phyloP scores from a whole-genome alignment of 2,329 filamentous ascomycete genomes.

The Apiospora saccharicola region DNA sequence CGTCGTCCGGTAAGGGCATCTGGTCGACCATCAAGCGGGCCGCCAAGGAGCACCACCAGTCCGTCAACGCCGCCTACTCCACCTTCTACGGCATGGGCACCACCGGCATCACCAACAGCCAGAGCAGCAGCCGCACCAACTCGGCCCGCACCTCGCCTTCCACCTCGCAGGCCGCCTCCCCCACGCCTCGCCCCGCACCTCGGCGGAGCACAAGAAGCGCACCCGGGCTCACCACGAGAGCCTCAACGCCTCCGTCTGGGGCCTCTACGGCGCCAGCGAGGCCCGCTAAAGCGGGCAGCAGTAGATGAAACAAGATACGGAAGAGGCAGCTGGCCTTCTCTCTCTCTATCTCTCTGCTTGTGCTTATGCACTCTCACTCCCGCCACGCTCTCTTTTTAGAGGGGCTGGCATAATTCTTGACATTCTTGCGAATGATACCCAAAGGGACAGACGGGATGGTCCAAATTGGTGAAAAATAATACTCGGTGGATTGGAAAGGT shows the following conservation, averaged over 20 bases:
- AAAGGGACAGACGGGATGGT: background rate
- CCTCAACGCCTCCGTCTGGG: constrained; percentile 22
- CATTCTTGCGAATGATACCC: constrained; percentile 20
- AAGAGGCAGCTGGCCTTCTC: background rate
- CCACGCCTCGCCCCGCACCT: background rate
- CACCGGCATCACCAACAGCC: constrained; percentile 1
- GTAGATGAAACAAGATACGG: background rate
- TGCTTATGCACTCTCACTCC: background rate
- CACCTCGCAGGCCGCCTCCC: constrained; percentile 13
- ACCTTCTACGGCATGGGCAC: constrained; percentile 26
- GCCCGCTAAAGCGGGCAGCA: background rate
- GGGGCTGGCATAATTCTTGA: background rate
- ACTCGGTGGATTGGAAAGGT: background rate
- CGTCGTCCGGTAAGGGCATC: background rate
- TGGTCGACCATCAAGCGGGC: constrained; percentile 28
- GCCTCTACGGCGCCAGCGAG: constrained; percentile 5
- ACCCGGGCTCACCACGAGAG: constrained; percentile 26
- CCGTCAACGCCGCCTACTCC: constrained; percentile 27
- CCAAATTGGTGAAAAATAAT: constrained; percentile 1
- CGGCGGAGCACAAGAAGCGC: constrained; percentile 24
- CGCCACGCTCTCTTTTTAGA: background rate
- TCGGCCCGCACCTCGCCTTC: background rate
- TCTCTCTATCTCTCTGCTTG: background rate
- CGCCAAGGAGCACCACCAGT: constrained; percentile 29
- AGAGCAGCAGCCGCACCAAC: background rate